Conservation (phyloP, 305 asterid species). For the Fraxinus paxiana region DNA sequence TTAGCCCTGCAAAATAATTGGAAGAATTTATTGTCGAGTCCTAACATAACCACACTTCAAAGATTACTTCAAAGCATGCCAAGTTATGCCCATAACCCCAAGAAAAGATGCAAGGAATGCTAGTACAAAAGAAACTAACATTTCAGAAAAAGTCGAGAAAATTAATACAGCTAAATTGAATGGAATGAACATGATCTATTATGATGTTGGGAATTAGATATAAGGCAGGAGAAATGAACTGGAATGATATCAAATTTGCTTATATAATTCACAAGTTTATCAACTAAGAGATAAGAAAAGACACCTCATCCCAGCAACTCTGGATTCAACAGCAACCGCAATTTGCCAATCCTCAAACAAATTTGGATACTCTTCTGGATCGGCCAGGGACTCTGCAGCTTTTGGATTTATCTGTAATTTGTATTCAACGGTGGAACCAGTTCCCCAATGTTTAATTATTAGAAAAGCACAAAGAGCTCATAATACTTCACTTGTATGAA, state of each 20-base stretch:
- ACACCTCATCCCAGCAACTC: conserved; percentile 68
- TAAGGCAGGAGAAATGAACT: conserved; percentile 1
- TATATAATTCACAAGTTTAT: neutral
- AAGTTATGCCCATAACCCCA: conserved; percentile 5
- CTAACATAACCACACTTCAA: neutral
- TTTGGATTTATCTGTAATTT: conserved; percentile 69
- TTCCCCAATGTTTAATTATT: neutral
- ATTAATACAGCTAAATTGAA: neutral
- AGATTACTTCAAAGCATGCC: conserved; percentile 1
- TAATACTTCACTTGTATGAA: neutral
- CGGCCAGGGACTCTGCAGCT: conserved; percentile 98
- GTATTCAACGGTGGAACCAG: conserved; percentile 5
- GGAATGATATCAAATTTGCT: neutral
- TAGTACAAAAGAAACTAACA: conserved; percentile 1
- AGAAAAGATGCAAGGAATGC: conserved; percentile 12
- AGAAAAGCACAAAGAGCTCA: neutral
- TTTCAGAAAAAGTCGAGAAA: neutral
- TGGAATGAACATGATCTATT: conserved; percentile 1
- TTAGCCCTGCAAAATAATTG: conserved; percentile 23
- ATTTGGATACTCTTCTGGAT: conserved; percentile 90
- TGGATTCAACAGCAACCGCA: conserved; percentile 77
- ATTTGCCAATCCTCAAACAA: conserved; percentile 92
- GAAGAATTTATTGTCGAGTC: neutral
- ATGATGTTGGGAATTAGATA: conserved; percentile 4
- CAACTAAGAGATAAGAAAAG: neutral